Evolutionary conservation across 1,284 basidiomycete genomes (phyloP).

Genomic region (Pterulicium gracile): DNA sequence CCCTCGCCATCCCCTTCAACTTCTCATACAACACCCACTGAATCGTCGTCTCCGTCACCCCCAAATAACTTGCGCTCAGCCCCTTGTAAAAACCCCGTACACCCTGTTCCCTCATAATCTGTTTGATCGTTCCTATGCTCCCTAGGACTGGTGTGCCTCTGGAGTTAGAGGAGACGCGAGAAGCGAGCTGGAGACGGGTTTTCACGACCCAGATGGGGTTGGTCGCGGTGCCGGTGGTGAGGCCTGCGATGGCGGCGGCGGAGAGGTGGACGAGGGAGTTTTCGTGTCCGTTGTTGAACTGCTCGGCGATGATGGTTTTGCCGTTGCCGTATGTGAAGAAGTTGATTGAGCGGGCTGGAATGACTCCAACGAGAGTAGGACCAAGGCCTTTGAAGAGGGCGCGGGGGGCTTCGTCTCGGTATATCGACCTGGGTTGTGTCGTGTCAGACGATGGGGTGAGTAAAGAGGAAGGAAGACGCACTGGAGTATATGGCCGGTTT

Average conservation of each 20-base stretch:
- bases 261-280: constrained; percentile 79
- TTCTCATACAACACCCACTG: constrained; percentile 97
- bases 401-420: constrained; percentile 80
- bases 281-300: constrained; percentile 77
- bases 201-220: constrained; percentile 99
- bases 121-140: constrained; percentile 39
- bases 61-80: constrained; percentile 88
- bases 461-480: constrained; percentile 23
- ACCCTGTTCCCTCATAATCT: constrained; percentile 79
- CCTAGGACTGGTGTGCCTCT: constrained; percentile 14
- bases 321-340: constrained; percentile 99
- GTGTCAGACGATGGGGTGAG: constrained; percentile 1
- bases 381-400: constrained; percentile 94
- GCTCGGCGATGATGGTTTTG: constrained; percentile 80
- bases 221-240: constrained; percentile 83
- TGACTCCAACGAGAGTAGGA: constrained; percentile 88
- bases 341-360: constrained; percentile 94
- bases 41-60: constrained; percentile 94
- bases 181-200: constrained; percentile 78
- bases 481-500: constrained; percentile 87
- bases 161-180: constrained; percentile 14
- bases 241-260: constrained; percentile 80
- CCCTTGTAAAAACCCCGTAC: constrained; percentile 90
- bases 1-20: constrained; percentile 54
- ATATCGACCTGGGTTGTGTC: constrained; percentile 58